Percentiles rank a stretch among this genome's conserved stretches.
Evolutionary conservation across 2,329 filamentous ascomycete species (phyloP).

Genomic region (Paraphoma chrysanthemicola): DNA sequence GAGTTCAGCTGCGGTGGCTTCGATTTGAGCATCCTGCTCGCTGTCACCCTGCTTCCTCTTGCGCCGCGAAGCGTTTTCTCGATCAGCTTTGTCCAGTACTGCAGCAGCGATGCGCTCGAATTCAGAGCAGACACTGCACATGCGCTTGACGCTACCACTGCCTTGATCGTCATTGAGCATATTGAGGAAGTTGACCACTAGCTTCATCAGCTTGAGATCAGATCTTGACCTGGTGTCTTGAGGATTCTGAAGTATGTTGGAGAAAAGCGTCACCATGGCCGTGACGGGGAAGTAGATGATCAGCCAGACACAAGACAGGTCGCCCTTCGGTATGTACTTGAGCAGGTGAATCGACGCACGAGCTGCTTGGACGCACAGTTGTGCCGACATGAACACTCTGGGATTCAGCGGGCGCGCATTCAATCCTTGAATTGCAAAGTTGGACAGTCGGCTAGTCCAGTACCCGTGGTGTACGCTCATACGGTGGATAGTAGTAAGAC

Average conservation of each 20-base stretch:
- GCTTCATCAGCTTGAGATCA: constrained; percentile 88
- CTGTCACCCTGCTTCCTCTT: constrained; percentile 80
- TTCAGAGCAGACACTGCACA: constrained; percentile 93
- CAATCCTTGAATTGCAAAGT: constrained; percentile 92
- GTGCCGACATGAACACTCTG: constrained; percentile 90
- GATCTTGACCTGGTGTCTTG: constrained; percentile 86
- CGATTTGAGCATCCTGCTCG: constrained; percentile 47
- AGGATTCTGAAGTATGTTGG: constrained; percentile 95
- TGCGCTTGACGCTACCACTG: constrained; percentile 88
- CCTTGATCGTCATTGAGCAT: constrained; percentile 89
- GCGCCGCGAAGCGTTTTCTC: constrained; percentile 77
- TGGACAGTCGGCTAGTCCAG: constrained; percentile 93
- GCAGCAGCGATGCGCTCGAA: constrained; percentile 93
- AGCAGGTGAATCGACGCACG: constrained; percentile 91
- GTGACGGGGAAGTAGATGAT: constrained; percentile 97
- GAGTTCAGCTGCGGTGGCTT: constrained; percentile 46
- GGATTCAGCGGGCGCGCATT: constrained; percentile 92
- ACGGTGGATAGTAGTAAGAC: constrained; percentile 93
- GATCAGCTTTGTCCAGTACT: constrained; percentile 90
- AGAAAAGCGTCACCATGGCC: constrained; percentile 91
- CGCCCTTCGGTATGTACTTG: constrained; percentile 94
- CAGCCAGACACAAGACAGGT: constrained; percentile 95
- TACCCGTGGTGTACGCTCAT: constrained; percentile 99
- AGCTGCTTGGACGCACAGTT: constrained; percentile 90
- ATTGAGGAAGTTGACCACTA: constrained; percentile 90